Evolutionary conservation across 257 asterid genomes (phyloP).

Genomic region (Nicotiana sylvestris): DNA sequence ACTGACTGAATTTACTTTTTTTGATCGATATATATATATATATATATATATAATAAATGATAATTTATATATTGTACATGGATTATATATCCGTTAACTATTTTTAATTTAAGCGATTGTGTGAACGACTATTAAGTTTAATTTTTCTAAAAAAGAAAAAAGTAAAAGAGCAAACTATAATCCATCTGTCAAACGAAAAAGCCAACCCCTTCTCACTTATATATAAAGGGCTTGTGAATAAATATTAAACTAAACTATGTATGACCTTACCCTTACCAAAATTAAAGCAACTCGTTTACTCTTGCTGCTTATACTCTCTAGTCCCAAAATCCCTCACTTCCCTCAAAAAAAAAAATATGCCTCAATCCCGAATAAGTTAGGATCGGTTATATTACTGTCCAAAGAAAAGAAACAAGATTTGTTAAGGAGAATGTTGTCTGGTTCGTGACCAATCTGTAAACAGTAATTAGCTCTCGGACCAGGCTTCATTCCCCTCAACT

Average conservation of each 20-base stretch:
- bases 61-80: too few species aligned
- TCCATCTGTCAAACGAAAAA: not conserved
- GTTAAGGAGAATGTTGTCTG: constrained; percentile 15
- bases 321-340: not conserved
- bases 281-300: not conserved
- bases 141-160: not conserved
- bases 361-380: not conserved
- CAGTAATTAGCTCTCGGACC: constrained; percentile 1
- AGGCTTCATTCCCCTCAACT: constrained; percentile 12
- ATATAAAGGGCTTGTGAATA: not conserved
- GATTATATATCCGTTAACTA: too few species aligned
- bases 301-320: not conserved
- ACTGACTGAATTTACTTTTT: too few species aligned
- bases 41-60: too few species aligned
- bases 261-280: not conserved
- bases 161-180: not conserved
- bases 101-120: too few species aligned
- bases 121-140: too few species aligned
- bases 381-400: not conserved
- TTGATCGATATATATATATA: too few species aligned
- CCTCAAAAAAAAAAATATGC: not conserved
- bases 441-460: not conserved
- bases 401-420: not conserved
- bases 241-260: not conserved
- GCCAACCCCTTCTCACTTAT: not conserved